A percentile compares a stretch with the other conserved stretches of the same genome.
These are phyloP conservation scores for Kernera saxatilis DNA, from an alignment of 345 rosid genomes.

Conservation along the genomic window DNA sequence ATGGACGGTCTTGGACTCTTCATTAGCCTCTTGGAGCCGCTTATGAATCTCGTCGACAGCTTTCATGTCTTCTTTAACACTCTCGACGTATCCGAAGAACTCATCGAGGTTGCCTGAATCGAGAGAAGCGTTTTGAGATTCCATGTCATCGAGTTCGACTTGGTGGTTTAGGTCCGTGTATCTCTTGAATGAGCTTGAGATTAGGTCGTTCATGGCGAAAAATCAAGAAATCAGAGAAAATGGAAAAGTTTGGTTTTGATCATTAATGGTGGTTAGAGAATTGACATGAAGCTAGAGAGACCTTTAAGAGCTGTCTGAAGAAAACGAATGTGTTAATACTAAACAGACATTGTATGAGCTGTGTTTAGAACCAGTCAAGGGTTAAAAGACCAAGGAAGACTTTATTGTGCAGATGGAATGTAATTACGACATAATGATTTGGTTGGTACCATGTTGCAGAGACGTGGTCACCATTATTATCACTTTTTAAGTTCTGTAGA, in stretches of 20 bases:
- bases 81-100: constrained; percentile 77
- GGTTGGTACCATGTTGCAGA: constrained; percentile 31
- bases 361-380: constrained; percentile 20
- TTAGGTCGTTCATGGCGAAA: constrained; percentile 42
- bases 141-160: constrained; percentile 39
- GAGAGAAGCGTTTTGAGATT: constrained; percentile 32
- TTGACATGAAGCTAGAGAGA: constrained; percentile 7
- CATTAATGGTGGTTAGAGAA: background rate
- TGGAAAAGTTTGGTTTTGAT: background rate
- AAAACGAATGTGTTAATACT: background rate
- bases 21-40: constrained; percentile 59
- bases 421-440: constrained; percentile 10
- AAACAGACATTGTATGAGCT: constrained; percentile 14
- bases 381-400: constrained; percentile 16
- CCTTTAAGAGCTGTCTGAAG: constrained; percentile 5
- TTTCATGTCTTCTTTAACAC: constrained; percentile 70
- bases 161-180: constrained; percentile 48
- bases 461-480: constrained; percentile 28
- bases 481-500: background rate
- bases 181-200: constrained; percentile 56
- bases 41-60: constrained; percentile 54
- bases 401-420: background rate
- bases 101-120: constrained; percentile 59
- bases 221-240: background rate
- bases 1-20: constrained; percentile 61